phyloP scores from a whole-genome alignment of 2,329 filamentous ascomycete species.

The Macroventuria anomochaeta region DNA sequence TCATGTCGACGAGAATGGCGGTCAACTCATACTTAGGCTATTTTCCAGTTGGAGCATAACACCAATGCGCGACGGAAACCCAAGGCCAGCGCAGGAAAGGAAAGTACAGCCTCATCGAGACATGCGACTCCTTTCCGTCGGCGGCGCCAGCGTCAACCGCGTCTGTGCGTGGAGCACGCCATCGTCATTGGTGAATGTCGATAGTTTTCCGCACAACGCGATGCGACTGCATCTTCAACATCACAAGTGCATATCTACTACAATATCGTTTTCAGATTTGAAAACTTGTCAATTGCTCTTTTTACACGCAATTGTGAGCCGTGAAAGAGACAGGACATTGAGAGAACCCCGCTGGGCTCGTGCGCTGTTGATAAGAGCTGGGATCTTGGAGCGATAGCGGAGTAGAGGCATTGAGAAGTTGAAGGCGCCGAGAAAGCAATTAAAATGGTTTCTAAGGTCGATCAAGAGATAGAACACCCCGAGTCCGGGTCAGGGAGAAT shows the following conservation, averaged over 20 bases:
- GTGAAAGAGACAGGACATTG: background rate
- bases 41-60: too few species aligned
- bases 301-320: background rate
- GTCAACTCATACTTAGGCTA: too few species aligned
- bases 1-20: too few species aligned
- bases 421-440: conserved; percentile 1
- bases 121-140: conserved; percentile 8
- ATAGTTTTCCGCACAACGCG: conserved; percentile 10
- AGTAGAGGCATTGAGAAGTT: background rate
- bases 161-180: conserved; percentile 19
- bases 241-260: background rate
- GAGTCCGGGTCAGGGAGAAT: conserved; percentile 52
- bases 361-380: conserved; percentile 8
- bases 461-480: conserved; percentile 49
- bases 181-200: conserved; percentile 16
- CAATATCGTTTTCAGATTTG: background rate
- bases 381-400: conserved; percentile 4
- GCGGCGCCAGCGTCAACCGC: conserved; percentile 11
- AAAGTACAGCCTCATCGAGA: conserved; percentile 8
- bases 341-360: background rate
- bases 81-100: conserved; percentile 3
- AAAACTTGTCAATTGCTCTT: background rate
- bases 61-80: too few species aligned
- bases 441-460: conserved; percentile 32
- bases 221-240: conserved; percentile 2